Conservation (phyloP, 306 rosid species). For the Phaseolus lunatus region DNA sequence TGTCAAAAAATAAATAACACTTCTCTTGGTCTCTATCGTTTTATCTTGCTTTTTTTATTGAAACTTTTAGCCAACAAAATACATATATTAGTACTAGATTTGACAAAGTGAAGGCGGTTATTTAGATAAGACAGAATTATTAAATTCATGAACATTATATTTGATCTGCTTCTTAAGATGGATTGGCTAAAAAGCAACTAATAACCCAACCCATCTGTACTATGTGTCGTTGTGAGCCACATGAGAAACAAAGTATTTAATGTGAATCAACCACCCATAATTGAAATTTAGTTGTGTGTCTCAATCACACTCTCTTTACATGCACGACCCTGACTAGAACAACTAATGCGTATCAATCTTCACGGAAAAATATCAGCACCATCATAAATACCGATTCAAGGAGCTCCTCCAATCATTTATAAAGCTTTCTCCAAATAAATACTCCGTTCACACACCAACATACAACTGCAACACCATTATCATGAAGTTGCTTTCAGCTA, state of each 20-base stretch:
- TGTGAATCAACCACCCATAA: slow-evolving; percentile 32
- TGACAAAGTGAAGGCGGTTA: too few relatives aligned
- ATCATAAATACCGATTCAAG: slow-evolving; percentile 12
- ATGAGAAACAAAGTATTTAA: neutral
- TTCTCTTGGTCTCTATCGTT: too few relatives aligned
- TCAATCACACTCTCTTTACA: slow-evolving; percentile 33
- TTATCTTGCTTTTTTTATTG: too few relatives aligned
- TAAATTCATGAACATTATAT: neutral
- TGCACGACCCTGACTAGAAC: neutral
- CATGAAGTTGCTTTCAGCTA: slow-evolving; percentile 22
- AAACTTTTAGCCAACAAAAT: too few relatives aligned
- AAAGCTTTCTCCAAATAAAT: neutral
- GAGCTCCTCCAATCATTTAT: neutral
- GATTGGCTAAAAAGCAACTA: neutral
- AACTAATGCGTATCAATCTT: neutral
- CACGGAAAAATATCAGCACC: neutral
- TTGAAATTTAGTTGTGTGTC: slow-evolving; percentile 35
- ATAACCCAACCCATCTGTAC: neutral
- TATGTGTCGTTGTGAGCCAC: neutral
- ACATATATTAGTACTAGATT: too few relatives aligned
- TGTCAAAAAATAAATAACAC: too few relatives aligned
- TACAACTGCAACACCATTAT: slow-evolving; percentile 28
- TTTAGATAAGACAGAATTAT: too few relatives aligned
- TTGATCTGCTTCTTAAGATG: neutral
- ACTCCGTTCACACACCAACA: neutral